Base-by-base conservation (phyloP, 163 green algal species). In the Scenedesmus sp. region DNA sequence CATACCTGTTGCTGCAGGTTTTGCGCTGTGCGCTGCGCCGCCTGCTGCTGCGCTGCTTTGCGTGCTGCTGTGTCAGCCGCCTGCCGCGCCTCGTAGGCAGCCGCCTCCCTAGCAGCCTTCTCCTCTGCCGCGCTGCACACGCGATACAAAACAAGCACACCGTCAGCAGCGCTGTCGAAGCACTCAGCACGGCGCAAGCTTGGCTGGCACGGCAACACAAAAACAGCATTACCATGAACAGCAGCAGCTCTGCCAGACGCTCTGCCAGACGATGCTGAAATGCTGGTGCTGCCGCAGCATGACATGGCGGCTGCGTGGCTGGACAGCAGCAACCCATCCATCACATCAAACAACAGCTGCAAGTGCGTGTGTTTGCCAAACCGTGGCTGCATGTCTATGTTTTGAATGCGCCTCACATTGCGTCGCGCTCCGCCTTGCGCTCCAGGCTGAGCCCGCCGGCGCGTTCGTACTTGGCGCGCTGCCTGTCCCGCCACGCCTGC, bases 401-500 rank as follows among this genome's bases (percentile, higher is more conserved):
- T 82, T 20, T 82, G 46, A 55, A 26, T 26, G 13, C 8, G 8
- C 46, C 81, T 76, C 52, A 89, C 84, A 15, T 20, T 67, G 84
- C 84, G 3, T 91, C 56, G 6, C 91, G 70, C 90, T 90, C 74
- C 90, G 56, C 10, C 15, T 79, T 46, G 56, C 54, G 56, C 59
- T 87, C 74, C 56, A 93, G 15, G n/a, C 46, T 56, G 34, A 82
- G 23, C 2, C 90, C 90, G 13, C 90, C 90, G 16, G 90, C 90
- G 18, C 85, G 59, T 26, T 88, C 54, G 62, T 88, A 93, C 57
- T 82, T 79, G 52, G 74, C 73, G 1, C 59, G 85, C 74, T 91
- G 85, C 76, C 56, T 88, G 18, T 73, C 74, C 57, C 60, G 67
- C 20, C 76, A 86, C 7, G 73, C 90, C 60, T 91, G 59, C 20